phyloP scores from a whole-genome alignment of 768 basidiomycete species.

The Agaricus blazei region DNA sequence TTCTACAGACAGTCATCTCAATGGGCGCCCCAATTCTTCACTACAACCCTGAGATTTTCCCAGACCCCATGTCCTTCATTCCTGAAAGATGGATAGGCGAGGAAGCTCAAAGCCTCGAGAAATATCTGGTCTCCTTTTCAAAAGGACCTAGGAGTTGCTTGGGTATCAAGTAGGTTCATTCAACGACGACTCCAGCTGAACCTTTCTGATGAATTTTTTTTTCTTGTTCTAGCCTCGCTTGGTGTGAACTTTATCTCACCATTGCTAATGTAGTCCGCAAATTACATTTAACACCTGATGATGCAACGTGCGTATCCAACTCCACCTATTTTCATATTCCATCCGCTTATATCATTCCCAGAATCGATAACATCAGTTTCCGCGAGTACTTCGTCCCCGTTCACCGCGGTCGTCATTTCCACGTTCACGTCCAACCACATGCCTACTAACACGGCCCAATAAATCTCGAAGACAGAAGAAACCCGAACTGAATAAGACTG shows the following conservation, averaged over 20 bases:
- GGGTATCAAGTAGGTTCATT: conserved; percentile 35
- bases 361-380: conserved; percentile 26
- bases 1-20: conserved; percentile 33
- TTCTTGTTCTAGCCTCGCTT: conserved; percentile 21
- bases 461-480: too few species aligned
- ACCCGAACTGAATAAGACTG: too few species aligned
- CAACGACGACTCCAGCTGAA: not conserved
- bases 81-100: conserved; percentile 40
- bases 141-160: conserved; percentile 41
- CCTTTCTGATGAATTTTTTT: not conserved
- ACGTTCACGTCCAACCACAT: conserved; percentile 20
- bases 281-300: conserved; percentile 19
- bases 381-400: conserved; percentile 32
- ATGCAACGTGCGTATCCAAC: conserved; percentile 9
- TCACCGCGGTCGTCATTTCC: conserved; percentile 27
- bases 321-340: not conserved
- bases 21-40: conserved; percentile 36
- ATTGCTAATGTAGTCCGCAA: conserved; percentile 29
- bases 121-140: conserved; percentile 37
- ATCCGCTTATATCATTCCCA: conserved; percentile 2
- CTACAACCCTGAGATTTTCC: conserved; percentile 33
- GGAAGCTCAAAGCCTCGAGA: conserved; percentile 31
- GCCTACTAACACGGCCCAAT: not conserved
- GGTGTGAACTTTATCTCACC: conserved; percentile 26
- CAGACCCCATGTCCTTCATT: conserved; percentile 30